phyloP scores from a whole-genome alignment of 129 eudicot genomes.

The Flaveria trinervia region DNA sequence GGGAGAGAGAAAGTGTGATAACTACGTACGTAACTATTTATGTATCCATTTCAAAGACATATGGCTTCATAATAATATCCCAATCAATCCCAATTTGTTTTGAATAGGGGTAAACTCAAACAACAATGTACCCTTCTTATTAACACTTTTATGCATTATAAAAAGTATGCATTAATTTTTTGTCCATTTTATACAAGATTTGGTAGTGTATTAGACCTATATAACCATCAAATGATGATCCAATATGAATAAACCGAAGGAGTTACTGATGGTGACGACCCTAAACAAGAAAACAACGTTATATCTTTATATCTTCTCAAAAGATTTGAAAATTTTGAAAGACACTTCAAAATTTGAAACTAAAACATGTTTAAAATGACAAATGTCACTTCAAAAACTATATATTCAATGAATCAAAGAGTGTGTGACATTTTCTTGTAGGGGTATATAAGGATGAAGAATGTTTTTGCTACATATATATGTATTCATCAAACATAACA shows the following conservation, averaged over 20 bases:
- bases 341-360: not conserved
- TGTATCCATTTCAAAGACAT: no score
- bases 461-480: slow-evolving; percentile 15
- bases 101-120: not conserved
- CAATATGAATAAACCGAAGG: slow-evolving; percentile 12
- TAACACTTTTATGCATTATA: not conserved
- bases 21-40: no score
- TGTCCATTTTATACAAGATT: not conserved
- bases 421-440: slow-evolving; percentile 21
- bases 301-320: not conserved
- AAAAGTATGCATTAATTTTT: not conserved
- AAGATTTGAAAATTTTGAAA: not conserved
- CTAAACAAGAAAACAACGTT: slow-evolving; percentile 19
- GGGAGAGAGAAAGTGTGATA: no score
- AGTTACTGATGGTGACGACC: slow-evolving; percentile 22
- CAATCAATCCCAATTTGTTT: not conserved
- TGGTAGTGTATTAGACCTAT: no score
- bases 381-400: not conserved
- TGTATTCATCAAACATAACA: slow-evolving; percentile 34
- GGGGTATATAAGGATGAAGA: slow-evolving; percentile 21
- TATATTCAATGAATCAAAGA: slow-evolving; percentile 15
- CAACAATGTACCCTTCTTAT: not conserved
- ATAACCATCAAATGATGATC: no score
- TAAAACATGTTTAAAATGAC: not conserved
- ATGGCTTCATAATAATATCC: not conserved